Base-by-base conservation (phyloP, 495 filamentous ascomycete species). In the Neurospora tetrasperma region DNA sequence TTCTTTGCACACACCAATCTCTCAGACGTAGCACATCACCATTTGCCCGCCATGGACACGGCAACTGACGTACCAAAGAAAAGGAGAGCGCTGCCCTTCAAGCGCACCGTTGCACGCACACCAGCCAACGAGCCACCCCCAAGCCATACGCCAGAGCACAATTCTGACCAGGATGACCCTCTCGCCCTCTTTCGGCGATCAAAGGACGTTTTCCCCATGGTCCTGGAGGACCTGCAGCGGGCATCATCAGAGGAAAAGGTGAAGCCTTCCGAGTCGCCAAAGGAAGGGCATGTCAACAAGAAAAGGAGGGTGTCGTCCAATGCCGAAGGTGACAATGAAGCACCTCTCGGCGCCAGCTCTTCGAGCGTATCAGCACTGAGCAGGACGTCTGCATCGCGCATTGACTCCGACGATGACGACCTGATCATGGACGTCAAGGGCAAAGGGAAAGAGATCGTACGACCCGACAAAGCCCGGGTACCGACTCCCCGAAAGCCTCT, bases 61-160 rank as follows among this genome's bases (percentile, higher is more conserved):
- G 42, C 71, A 31, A 31, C 66, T 18, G 69, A 68, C 20, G 38
- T 74, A 14, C 70, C 75, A 0, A 80, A 77, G 43, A 77, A 71
- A 69, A 92, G 90, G 83, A 85, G 84, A 70, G 85, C 85, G 1
- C 85, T 93, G 41, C 93, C 93, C 79, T 93, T 90, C 42, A 90
- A 89, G 78, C 89, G 90, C 39, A 84, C 86, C 1, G 90, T 85
- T 80, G 83, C 86, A 46, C 80, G 78, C n/a, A 72, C 71, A 16
- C 71, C 68, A 23, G 27, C 16, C 73, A 35, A 46, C 54, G 54
- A 66, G 54, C 54, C 54, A 38, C 27, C 54, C 31, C 54, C 42
- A 86, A 79, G 54, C 82, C 46, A 71, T 41, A 14, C 20, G 44
- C 38, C 54, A 14, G 48, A 73, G 12, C 5, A 48, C 23, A 74